Evolutionary conservation across 2,329 filamentous ascomycete species (phyloP).

Genomic region (Botryotinia globosa): DNA sequence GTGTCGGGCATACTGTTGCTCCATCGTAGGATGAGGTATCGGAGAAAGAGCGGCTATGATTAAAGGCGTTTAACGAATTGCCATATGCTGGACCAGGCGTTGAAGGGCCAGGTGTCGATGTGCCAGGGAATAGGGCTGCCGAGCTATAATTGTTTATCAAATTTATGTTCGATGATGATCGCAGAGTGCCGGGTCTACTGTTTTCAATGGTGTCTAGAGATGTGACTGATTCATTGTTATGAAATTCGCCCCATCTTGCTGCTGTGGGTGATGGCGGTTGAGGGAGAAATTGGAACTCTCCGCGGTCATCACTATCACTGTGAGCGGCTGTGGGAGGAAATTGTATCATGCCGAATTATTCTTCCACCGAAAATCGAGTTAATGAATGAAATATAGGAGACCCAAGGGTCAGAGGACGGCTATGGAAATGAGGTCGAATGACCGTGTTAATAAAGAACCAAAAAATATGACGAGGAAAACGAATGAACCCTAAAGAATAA

Average conservation of each 20-base stretch:
- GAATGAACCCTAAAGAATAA: background rate
- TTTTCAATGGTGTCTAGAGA: slow-evolving; percentile 7
- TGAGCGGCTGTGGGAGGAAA: slow-evolving; percentile 15
- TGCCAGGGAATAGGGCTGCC: slow-evolving; percentile 9
- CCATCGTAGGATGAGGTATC: slow-evolving; percentile 15
- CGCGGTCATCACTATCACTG: slow-evolving; percentile 2
- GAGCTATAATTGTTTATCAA: slow-evolving; percentile 15
- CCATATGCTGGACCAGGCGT: background rate
- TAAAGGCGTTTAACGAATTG: background rate
- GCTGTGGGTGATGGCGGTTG: background rate
- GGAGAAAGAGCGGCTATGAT: slow-evolving; percentile 15
- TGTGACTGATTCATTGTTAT: slow-evolving; percentile 7
- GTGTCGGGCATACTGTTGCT: slow-evolving; percentile 16
- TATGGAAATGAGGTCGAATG: background rate
- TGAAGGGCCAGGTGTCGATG: background rate
- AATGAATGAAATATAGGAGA: background rate
- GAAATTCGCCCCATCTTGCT: background rate
- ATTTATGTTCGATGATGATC: slow-evolving; percentile 9
- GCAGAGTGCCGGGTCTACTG: background rate
- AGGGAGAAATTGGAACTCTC: slow-evolving; percentile 15
- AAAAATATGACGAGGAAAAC: slow-evolving; percentile 9
- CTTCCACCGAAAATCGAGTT: background rate
- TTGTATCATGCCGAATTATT: slow-evolving; percentile 13
- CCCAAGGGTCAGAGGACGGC: background rate
- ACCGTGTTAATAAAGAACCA: background rate